Base-by-base conservation (phyloP, 805 yeast species). In the Ogataea trehalophila region DNA sequence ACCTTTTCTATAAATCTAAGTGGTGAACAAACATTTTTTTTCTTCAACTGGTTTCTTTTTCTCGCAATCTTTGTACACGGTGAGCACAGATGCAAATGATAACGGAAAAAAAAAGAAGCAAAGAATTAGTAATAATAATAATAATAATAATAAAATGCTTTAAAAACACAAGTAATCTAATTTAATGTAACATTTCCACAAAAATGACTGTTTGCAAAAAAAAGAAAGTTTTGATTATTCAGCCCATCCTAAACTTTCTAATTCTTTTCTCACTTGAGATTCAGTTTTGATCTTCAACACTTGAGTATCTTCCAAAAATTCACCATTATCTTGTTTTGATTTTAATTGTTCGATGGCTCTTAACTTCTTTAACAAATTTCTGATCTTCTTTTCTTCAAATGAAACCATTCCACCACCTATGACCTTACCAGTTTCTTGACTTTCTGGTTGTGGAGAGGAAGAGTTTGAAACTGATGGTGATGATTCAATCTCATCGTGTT, bases 271-370 rank as follows among this genome's bases (percentile, higher is more conserved):
- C 44, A 94, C 87, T 46, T 83, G 83, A 29, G 74, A 81, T 71
- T 94, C 99, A 43, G 95, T 89, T 52, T 81, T 77, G 56, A 94
- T 92, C 70, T 94, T 94, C 63, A 87, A 75, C 38, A 88, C 72
- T 72, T 94, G 99, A 33, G 98, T 94, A 59, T 85, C 95, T 70
- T 94, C 99, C 57, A 94, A 77, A 51, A 81, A 75, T 53, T 90
- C 97, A 43, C 92, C 95, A 47, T 72, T 74, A 8, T 85, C 86
- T 69, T 87, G 90, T 65, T 92, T 87, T 74, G 79, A 79, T 68
- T 91, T 91, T 60, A 94, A 77, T 45, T 81, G 82, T 67, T 91
- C 96, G 58, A 94, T 94, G n/a, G 99, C 97, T 62, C 98, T 79
- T 53, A 92, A 77, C 70, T 94, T 94, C 73, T 94, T 94, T 68